Base-by-base conservation (phyloP, 345 rosid species). In the Melastoma malabathricum region DNA sequence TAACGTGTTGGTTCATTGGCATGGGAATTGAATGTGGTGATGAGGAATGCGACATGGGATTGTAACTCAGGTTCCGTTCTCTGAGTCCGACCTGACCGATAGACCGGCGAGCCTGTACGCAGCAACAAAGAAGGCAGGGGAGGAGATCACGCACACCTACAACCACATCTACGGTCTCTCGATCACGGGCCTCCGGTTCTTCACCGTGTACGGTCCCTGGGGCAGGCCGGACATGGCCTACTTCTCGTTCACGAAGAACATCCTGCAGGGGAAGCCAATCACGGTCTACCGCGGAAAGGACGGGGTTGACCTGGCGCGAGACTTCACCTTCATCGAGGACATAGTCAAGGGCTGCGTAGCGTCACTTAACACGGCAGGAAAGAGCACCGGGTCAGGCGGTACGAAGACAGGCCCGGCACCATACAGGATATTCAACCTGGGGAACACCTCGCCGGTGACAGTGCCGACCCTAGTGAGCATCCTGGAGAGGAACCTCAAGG, bases 201-300 rank as follows among this genome's bases (percentile, higher is more conserved):
- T 86, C 64, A 86, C 95, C 23, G 92, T 86, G 18, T 86, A 86
- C 64, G 92, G 95, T 0, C 92, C 95, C 0, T 86, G 92, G 92
- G 92, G 95, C 18, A 53, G 95, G 47, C 90, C 95, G 20, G 95
- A 86, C 52, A 86, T 86, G 95, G 95, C 95, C 13, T 86, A 86
- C 46, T 86, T 86, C 65, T 78, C 75, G 5, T 82, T 82, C 20
- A 79, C 85, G 2, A 50, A 72, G 49, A 75, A 77, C 18, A 85
- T 85, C 7, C 59, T 85, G 1, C 86, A 85, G 56, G 95, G 95
- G 3, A 85, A 82, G 47, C 81, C 84, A 10, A 80, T 86, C 50
- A 78, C 85, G 18, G 66, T 86, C 1, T 86, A 77, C 60, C 75
- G 85, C 27, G 92, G 92, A 4, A 75, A 81, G 54, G 65, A 78